Evolutionary conservation across 176 grass and related monocot genomes (phyloP).

Genomic region (Olyra latifolia): DNA sequence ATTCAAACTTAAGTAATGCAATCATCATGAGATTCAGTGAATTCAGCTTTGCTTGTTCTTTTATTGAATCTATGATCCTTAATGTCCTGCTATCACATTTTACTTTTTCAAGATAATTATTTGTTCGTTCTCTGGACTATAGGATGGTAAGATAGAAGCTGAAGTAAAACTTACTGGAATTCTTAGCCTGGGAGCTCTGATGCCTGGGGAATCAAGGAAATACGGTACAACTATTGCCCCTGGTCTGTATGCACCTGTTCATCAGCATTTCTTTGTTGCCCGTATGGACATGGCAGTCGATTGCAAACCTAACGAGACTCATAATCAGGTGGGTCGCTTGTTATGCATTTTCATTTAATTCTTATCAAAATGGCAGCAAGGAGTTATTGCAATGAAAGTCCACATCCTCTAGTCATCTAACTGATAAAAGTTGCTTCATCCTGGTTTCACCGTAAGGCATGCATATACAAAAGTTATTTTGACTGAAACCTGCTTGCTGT

Average conservation of each 20-base stretch:
- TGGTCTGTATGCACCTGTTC: constrained; percentile 98
- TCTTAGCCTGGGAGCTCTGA: constrained; percentile 94
- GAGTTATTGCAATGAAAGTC: neutral
- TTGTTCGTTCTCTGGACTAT: constrained; percentile 21
- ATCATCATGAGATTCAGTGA: neutral
- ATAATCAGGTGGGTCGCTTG: constrained; percentile 79
- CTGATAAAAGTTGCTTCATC: neutral
- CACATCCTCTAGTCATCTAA: neutral
- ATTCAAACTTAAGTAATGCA: neutral
- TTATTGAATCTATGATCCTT: constrained; percentile 12
- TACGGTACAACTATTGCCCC: constrained; percentile 99
- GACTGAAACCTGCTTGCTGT: neutral
- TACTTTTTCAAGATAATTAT: constrained; percentile 8
- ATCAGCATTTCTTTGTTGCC: constrained; percentile 99
- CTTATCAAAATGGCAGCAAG: neutral
- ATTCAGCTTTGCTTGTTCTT: neutral
- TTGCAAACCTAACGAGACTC: constrained; percentile 90
- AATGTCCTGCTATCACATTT: neutral
- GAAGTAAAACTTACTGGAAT: constrained; percentile 99
- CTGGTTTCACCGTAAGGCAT: neutral
- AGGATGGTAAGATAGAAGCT: constrained; percentile 99
- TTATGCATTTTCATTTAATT: neutral
- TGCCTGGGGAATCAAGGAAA: constrained; percentile 94
- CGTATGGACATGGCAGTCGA: constrained; percentile 99
- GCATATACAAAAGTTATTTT: constrained; percentile 12